Conservation (phyloP, 164 flowering plant genomes). For the Akebia trifoliata region DNA sequence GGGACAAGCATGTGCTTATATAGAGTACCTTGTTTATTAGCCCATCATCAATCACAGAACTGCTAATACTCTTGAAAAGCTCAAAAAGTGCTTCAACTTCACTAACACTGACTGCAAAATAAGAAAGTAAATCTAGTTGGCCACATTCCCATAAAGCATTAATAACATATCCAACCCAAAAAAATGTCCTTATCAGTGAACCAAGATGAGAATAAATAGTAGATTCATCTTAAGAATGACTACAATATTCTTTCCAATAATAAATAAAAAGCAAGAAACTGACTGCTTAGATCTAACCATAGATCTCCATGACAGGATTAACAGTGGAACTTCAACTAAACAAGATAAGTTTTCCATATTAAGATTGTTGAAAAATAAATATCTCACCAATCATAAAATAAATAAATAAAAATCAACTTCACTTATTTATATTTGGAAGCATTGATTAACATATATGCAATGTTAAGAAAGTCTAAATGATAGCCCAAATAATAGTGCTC, state of each 20-base stretch:
- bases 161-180: neutral
- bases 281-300: neutral
- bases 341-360: neutral
- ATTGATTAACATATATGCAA: neutral
- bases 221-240: neutral
- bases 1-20: neutral
- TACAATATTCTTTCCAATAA: neutral
- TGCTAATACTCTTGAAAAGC: conserved; percentile 62
- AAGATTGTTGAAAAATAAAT: neutral
- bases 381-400: too few relatives aligned
- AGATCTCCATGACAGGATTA: conserved; percentile 2
- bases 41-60: conserved; percentile 68
- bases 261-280: neutral
- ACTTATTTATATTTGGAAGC: neutral
- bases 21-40: conserved; percentile 53
- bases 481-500: neutral
- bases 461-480: neutral
- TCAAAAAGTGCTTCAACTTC: conserved; percentile 75
- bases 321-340: neutral
- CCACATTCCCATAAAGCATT: neutral
- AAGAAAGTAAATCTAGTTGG: neutral
- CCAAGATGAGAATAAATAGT: neutral
- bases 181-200: too few relatives aligned
- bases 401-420: too few relatives aligned
- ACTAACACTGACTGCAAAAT: conserved; percentile 54